Evolutionary conservation across 176 grass and related monocot species (phyloP).

Genomic region (Avena eriantha): DNA sequence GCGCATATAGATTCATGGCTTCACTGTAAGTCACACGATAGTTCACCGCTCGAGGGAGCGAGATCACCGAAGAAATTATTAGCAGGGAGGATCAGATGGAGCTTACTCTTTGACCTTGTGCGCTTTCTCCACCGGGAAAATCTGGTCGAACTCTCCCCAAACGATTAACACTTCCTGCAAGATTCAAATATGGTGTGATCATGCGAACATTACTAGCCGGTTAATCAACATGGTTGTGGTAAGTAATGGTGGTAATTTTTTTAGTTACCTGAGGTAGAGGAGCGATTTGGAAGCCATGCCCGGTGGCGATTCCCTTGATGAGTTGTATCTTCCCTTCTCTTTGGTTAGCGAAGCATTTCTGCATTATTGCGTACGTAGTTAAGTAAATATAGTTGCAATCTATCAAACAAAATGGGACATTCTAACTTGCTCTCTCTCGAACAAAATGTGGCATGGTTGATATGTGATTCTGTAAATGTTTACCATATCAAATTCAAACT

Average conservation of each 20-base stretch:
- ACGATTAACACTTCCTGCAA: constrained; percentile 74
- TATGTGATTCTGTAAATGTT: neutral
- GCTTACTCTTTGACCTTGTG: constrained; percentile 75
- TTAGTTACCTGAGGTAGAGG: constrained; percentile 73
- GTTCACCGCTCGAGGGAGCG: neutral
- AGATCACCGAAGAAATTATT: neutral
- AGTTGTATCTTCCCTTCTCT: constrained; percentile 72
- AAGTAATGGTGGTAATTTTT: neutral
- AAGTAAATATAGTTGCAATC: neutral
- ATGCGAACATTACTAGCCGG: neutral
- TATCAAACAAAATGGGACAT: neutral
- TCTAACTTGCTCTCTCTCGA: too few species aligned
- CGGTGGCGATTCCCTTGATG: constrained; percentile 63
- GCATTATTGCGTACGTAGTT: neutral
- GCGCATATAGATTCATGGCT: neutral
- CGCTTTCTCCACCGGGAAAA: constrained; percentile 74
- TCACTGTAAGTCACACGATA: neutral
- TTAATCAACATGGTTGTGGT: neutral
- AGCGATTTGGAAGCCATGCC: constrained; percentile 62
- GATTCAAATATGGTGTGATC: neutral
- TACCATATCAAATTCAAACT: neutral
- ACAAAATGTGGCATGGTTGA: neutral
- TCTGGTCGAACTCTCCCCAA: constrained; percentile 89
- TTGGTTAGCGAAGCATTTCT: constrained; percentile 66
- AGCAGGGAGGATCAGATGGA: neutral